Conservation (phyloP, 2,329 filamentous ascomycete genomes). For the Alternaria ethzedia region DNA sequence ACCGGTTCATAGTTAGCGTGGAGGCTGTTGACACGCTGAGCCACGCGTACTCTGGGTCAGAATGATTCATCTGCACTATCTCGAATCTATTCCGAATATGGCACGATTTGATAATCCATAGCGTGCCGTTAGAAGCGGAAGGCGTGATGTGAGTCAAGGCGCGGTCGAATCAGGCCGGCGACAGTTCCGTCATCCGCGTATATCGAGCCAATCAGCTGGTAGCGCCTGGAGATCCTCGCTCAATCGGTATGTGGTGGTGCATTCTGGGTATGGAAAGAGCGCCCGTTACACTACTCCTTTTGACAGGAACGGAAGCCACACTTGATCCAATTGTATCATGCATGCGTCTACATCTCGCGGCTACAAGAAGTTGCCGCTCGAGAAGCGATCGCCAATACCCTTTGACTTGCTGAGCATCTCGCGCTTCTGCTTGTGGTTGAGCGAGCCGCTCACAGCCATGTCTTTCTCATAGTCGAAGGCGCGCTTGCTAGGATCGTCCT, state of each 20-base stretch:
- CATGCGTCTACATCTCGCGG: neutral
- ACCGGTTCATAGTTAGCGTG: neutral
- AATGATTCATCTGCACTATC: neutral
- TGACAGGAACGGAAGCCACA: neutral
- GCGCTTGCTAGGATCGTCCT: conserved; percentile 86
- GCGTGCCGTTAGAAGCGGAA: neutral
- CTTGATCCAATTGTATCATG: neutral
- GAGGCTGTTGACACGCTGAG: neutral
- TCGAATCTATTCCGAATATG: neutral
- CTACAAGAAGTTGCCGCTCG: conserved; percentile 70
- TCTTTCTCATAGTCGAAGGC: conserved; percentile 94
- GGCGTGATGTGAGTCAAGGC: neutral
- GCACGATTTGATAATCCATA: too few relatives aligned
- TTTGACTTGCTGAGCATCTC: conserved; percentile 81
- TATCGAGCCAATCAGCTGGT: neutral
- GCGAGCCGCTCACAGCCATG: conserved; percentile 76
- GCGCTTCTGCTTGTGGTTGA: conserved; percentile 74
- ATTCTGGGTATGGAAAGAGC: neutral
- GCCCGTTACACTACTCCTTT: neutral
- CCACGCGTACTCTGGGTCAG: neutral
- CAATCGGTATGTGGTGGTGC: neutral
- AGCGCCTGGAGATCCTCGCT: neutral
- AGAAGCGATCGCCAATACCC: conserved; percentile 82
- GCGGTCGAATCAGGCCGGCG: neutral
- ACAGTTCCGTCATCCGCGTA: neutral